phyloP scores from a whole-genome alignment of 129 eudicot genomes.

The Flaveria sonorensis region DNA sequence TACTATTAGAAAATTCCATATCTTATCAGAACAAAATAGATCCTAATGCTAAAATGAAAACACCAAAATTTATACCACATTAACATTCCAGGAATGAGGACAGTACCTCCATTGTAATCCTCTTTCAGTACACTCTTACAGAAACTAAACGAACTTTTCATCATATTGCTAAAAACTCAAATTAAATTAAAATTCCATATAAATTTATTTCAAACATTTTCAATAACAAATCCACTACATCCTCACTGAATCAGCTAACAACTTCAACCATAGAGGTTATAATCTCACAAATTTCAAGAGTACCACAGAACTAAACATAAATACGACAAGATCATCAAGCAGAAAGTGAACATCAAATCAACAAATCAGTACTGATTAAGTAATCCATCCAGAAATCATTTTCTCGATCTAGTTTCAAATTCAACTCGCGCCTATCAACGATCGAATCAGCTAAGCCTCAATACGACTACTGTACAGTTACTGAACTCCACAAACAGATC shows the following conservation, averaged over 20 bases:
- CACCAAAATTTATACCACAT: background rate
- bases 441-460: slow-evolving; percentile 11
- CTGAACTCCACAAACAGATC: background rate
- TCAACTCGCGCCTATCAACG: slow-evolving; percentile 4
- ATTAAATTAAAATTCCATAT: background rate
- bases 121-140: background rate
- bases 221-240: slow-evolving; percentile 13
- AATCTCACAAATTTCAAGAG: background rate
- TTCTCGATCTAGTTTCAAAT: background rate
- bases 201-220: background rate
- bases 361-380: background rate
- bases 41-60: background rate
- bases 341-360: background rate
- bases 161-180: background rate
- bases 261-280: slow-evolving; percentile 1
- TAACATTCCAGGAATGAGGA: background rate
- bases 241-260: slow-evolving; percentile 13
- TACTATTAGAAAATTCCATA: background rate
- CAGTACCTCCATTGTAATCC: background rate
- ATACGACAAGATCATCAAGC: background rate
- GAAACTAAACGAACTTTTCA: background rate
- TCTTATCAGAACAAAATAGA: slow-evolving; percentile 4
- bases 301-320: background rate
- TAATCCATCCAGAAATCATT: slow-evolving; percentile 6
- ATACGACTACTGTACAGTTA: background rate